Base-by-base conservation (phyloP, 768 basidiomycete genomes). In the Boletus rex-veris region DNA sequence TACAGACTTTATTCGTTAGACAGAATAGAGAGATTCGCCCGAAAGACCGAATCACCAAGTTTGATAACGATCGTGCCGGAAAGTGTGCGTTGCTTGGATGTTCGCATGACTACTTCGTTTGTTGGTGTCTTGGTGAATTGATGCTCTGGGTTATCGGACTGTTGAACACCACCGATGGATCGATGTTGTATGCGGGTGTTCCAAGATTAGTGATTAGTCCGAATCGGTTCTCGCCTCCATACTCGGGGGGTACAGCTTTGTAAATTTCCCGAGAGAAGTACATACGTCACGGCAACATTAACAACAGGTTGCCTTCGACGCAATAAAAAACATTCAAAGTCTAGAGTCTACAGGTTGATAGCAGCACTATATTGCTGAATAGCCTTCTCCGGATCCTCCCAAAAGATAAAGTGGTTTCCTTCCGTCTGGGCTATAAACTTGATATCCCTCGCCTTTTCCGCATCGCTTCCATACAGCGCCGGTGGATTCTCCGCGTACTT, bases 41-140 rank as follows among this genome's bases (percentile, higher is more conserved):
- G 33, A 14, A 35, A 35, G n/a, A 24, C 5, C n/a, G 56, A 28
- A 78, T 59, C 48, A 88, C 88, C 90, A 19, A 93, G 80, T 71
- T 93, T 93, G 72, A 93, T 91, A 49, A 93, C 89, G 57, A 93
- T 88, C 5, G 87, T 92, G 59, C 75, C 80, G 12, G 80, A 75
- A 12, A 64, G 50, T 1, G 60, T 52, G 36, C 68, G 68, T 15
- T 56, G 62, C 50, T 66, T 69, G 31, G 51, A 55, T 19, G 51
- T 24, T 19, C 61, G 65, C 56, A 59, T 53, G 31, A 37, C 16
- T 10, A 10, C 39, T 39, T 65, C 63, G n/a, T 60, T 57, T 37
- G 19, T 35, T 35, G 33, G 33, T 35, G 33, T 0, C 1, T 35
- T 14, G 28, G 28, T 28, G 7, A 3, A 35, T 35, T 4, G 33